These are phyloP conservation scores for Knufia petricola DNA, from an alignment of 2,329 filamentous ascomycete species.

Conservation along the genomic window DNA sequence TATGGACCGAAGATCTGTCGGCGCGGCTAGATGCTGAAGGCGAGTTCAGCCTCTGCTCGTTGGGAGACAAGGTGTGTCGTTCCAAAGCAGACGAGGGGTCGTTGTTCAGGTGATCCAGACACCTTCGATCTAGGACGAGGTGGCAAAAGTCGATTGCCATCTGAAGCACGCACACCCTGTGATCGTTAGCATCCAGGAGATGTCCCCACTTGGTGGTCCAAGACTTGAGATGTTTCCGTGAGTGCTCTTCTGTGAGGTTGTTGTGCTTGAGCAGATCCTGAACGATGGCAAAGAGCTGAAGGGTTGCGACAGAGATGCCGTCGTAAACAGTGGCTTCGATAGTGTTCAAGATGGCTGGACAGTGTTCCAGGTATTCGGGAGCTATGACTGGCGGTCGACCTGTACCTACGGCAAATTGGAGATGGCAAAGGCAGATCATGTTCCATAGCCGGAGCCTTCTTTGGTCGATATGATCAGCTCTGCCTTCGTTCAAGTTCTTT, in stretches of 20 bases:
- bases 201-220: slow-evolving; percentile 10
- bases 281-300: slow-evolving; percentile 7
- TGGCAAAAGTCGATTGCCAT: slow-evolving; percentile 10
- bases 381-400: slow-evolving; percentile 8
- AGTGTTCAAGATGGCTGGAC: slow-evolving; percentile 8
- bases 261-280: slow-evolving; percentile 9
- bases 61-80: neutral
- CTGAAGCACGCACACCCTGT: slow-evolving; percentile 6
- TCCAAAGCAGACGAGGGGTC: neutral
- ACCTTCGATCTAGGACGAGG: slow-evolving; percentile 7
- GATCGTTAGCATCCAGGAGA: slow-evolving; percentile 8
- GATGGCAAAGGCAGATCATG: slow-evolving; percentile 9
- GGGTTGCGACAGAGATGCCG: slow-evolving; percentile 2
- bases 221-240: slow-evolving; percentile 5
- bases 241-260: slow-evolving; percentile 7
- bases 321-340: slow-evolving; percentile 9
- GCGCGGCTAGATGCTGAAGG: slow-evolving; percentile 7
- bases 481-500: slow-evolving; percentile 8
- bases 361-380: slow-evolving; percentile 9
- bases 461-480: slow-evolving; percentile 8
- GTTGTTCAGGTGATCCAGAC: slow-evolving; percentile 7
- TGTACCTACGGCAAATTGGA: slow-evolving; percentile 9
- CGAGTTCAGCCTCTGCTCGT: slow-evolving; percentile 3
- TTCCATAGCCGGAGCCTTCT: slow-evolving; percentile 7
- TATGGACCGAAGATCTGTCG: slow-evolving; percentile 6